Evolutionary conservation across 208 protist genomes (phyloP).

Genomic region (Trypanosomatidae sp.): DNA sequence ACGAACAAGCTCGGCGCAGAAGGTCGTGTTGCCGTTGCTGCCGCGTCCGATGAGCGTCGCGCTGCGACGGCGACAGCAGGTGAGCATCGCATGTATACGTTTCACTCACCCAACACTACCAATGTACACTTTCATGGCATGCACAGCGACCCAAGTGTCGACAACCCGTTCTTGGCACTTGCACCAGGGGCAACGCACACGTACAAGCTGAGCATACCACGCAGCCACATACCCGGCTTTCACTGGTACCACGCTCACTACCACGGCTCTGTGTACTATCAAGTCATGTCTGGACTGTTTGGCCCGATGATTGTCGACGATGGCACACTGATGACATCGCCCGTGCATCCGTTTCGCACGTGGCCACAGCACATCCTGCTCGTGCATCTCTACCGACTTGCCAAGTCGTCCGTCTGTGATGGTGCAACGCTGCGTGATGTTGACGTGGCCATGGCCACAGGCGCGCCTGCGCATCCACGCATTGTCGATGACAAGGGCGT

Average conservation of each 20-base stretch:
- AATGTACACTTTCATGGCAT: constrained; percentile 80
- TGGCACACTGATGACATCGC: constrained; percentile 16
- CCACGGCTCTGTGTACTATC: constrained; percentile 53
- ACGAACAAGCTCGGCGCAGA: constrained; percentile 42
- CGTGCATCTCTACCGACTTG: constrained; percentile 65
- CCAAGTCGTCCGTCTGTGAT: constrained; percentile 28
- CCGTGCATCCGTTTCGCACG: constrained; percentile 19
- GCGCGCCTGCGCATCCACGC: constrained; percentile 26
- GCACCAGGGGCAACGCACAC: constrained; percentile 17
- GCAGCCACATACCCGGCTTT: constrained; percentile 57
- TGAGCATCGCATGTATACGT: constrained; percentile 44
- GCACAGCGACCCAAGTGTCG: constrained; percentile 50
- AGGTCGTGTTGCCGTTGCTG: too few species aligned
- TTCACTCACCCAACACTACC: constrained; percentile 60
- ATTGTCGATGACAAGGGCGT: constrained; percentile 23
- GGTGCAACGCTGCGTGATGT: constrained; percentile 27
- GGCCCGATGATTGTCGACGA: constrained; percentile 61
- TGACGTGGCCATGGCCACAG: constrained; percentile 27
- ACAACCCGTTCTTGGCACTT: constrained; percentile 50
- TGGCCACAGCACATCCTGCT: constrained; percentile 30
- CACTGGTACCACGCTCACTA: constrained; percentile 83
- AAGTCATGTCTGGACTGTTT: constrained; percentile 76
- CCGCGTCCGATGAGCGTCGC: background rate
- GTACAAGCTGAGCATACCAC: constrained; percentile 59
- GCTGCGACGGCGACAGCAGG: constrained; percentile 1